Conservation (phyloP, 805 yeast genomes). For the Monosporozyma siamensis region DNA sequence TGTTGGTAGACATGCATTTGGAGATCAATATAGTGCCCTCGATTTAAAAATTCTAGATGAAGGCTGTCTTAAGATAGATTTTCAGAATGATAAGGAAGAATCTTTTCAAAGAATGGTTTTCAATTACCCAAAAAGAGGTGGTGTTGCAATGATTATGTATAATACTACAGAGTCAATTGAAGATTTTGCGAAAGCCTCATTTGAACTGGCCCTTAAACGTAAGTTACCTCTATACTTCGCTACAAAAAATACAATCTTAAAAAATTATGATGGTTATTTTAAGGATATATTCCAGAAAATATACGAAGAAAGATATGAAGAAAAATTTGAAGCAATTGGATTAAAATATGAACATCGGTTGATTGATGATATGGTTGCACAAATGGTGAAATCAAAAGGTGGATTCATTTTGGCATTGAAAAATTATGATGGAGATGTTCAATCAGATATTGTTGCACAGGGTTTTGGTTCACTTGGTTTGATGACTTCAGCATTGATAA, state of each 20-base stretch:
- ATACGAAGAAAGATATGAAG: slow-evolving; percentile 60
- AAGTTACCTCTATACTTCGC: slow-evolving; percentile 74
- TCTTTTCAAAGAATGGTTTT: slow-evolving; percentile 31
- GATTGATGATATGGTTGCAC: slow-evolving; percentile 98
- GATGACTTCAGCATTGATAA: slow-evolving; percentile 88
- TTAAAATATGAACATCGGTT: slow-evolving; percentile 94
- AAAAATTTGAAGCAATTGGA: slow-evolving; percentile 61
- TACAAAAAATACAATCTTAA: slow-evolving; percentile 88
- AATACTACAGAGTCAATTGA: slow-evolving; percentile 84
- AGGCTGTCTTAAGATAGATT: slow-evolving; percentile 68
- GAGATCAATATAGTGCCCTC: slow-evolving; percentile 93
- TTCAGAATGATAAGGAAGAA: slow-evolving; percentile 51
- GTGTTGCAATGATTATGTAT: slow-evolving; percentile 85
- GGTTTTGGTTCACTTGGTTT: slow-evolving; percentile 94
- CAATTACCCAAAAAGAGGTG: slow-evolving; percentile 42
- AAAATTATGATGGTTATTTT: slow-evolving; percentile 88
- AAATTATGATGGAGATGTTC: slow-evolving; percentile 96
- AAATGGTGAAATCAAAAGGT: slow-evolving; percentile 91
- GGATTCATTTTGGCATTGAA: slow-evolving; percentile 93
- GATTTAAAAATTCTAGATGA: slow-evolving; percentile 65
- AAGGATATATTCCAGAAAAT: slow-evolving; percentile 82
- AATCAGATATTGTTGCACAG: slow-evolving; percentile 95
- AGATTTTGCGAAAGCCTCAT: slow-evolving; percentile 89
- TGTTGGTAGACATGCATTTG: slow-evolving; percentile 95
- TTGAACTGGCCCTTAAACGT: slow-evolving; percentile 74